Evolutionary conservation across 306 rosid genomes (phyloP).

Genomic region (Dicorynia guianensis): DNA sequence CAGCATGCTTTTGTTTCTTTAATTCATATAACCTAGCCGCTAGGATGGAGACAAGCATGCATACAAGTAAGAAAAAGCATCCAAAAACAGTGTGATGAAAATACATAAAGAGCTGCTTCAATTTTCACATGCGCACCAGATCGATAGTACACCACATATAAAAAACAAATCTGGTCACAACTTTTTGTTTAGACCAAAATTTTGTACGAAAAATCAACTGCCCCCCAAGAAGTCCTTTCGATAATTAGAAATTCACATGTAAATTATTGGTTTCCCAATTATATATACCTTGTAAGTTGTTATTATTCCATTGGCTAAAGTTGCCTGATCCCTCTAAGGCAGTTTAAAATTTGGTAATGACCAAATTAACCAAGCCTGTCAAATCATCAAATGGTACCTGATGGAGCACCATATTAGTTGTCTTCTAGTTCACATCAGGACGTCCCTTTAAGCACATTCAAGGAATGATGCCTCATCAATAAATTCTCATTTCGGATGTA

Average conservation of each 20-base stretch:
- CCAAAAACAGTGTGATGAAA: not conserved
- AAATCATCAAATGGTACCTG: not conserved
- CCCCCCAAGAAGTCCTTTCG: not conserved
- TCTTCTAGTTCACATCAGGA: not conserved
- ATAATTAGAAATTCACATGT: too few species aligned
- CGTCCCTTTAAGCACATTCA: conserved; percentile 1
- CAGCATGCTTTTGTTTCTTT: not conserved
- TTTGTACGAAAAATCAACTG: not conserved
- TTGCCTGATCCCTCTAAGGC: too few species aligned
- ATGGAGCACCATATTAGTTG: not conserved
- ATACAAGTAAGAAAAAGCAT: conserved; percentile 10
- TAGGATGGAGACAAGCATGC: conserved; percentile 28
- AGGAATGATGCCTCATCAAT: not conserved
- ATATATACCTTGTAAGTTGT: too few species aligned
- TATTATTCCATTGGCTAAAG: too few species aligned
- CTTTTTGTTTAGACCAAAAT: not conserved
- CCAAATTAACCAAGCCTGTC: too few species aligned
- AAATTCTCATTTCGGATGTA: not conserved
- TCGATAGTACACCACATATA: not conserved
- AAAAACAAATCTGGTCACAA: not conserved
- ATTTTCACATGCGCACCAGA: too few species aligned
- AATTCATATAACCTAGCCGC: not conserved
- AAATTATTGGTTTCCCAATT: too few species aligned
- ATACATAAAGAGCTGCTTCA: too few species aligned
- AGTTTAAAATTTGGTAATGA: not conserved